These are phyloP conservation scores for Citrus hindsii DNA, from an alignment of 345 rosid species.

Conservation along the genomic window DNA sequence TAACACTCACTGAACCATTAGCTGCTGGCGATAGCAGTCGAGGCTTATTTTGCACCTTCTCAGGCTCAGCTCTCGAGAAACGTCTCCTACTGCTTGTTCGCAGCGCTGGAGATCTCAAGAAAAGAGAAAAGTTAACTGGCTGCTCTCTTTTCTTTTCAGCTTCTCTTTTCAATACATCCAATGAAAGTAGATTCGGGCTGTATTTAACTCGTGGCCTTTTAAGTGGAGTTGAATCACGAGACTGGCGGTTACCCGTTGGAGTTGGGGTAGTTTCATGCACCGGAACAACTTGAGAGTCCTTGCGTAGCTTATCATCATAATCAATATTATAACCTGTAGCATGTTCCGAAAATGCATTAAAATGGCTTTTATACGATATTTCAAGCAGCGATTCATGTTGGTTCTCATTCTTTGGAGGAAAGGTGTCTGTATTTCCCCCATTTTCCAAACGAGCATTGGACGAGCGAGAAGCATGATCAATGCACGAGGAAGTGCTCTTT, in stretches of 20 bases:
- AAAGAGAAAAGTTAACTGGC: slow-evolving; percentile 23
- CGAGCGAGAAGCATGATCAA: background rate
- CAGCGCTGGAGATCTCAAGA: slow-evolving; percentile 9
- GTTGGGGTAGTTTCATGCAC: background rate
- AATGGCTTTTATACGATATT: background rate
- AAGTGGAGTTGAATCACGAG: slow-evolving; percentile 1
- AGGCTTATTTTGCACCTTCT: slow-evolving; percentile 10
- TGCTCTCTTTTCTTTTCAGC: slow-evolving; percentile 7
- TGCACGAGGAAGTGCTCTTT: background rate
- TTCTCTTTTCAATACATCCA: background rate
- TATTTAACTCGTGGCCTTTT: background rate
- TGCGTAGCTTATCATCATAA: background rate
- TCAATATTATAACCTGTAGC: background rate
- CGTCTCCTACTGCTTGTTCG: background rate
- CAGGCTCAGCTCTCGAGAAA: slow-evolving; percentile 2
- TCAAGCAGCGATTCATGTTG: background rate
- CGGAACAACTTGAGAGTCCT: slow-evolving; percentile 35
- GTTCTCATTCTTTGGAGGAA: background rate
- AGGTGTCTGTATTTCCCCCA: background rate
- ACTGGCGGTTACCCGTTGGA: background rate
- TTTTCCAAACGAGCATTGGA: background rate
- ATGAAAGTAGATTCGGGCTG: background rate
- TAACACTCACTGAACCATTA: background rate
- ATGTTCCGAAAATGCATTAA: background rate
- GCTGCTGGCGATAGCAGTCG: background rate